phyloP scores from a whole-genome alignment of 2,329 filamentous ascomycete species.

The Diplodia sapinea region DNA sequence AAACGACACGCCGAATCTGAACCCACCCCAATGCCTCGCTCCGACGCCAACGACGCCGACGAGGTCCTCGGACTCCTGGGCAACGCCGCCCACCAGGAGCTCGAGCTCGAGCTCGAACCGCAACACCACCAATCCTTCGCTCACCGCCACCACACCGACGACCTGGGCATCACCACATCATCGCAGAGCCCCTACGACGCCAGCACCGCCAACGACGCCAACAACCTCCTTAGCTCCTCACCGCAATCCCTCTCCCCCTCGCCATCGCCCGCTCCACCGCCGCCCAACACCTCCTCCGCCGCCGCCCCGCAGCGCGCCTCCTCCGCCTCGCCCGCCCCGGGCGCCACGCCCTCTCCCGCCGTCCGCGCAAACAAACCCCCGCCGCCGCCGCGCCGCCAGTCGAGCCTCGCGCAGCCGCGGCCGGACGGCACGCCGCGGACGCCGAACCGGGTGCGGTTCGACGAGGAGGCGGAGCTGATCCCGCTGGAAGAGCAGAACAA shows the following conservation, averaged over 20 bases:
- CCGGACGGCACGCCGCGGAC: constrained; percentile 65
- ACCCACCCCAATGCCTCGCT: constrained; percentile 25
- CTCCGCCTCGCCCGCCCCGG: constrained; percentile 20
- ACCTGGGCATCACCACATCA: constrained; percentile 14
- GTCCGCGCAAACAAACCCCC: constrained; percentile 8
- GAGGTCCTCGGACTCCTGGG: constrained; percentile 30
- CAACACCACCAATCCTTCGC: neutral
- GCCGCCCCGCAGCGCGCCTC: neutral
- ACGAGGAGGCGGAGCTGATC: constrained; percentile 47
- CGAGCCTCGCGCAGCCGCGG: constrained; percentile 55
- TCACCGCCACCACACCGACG: constrained; percentile 6
- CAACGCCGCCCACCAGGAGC: constrained; percentile 28
- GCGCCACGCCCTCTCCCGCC: constrained; percentile 36
- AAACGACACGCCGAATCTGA: neutral
- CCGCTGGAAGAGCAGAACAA: constrained; percentile 20
- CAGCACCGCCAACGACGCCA: neutral
- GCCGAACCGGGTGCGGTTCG: constrained; percentile 76
- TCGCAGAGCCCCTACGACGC: constrained; percentile 7
- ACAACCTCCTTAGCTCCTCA: neutral
- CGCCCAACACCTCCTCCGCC: constrained; percentile 1
- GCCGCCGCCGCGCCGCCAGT: constrained; percentile 45
- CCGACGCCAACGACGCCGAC: constrained; percentile 30
- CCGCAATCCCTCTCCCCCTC: constrained; percentile 8
- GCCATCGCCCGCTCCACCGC: constrained; percentile 19
- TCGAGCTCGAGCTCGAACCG: constrained; percentile 16